Evolutionary conservation across 1,284 basidiomycete genomes (phyloP).

Genomic region (Inonotus obliquus): DNA sequence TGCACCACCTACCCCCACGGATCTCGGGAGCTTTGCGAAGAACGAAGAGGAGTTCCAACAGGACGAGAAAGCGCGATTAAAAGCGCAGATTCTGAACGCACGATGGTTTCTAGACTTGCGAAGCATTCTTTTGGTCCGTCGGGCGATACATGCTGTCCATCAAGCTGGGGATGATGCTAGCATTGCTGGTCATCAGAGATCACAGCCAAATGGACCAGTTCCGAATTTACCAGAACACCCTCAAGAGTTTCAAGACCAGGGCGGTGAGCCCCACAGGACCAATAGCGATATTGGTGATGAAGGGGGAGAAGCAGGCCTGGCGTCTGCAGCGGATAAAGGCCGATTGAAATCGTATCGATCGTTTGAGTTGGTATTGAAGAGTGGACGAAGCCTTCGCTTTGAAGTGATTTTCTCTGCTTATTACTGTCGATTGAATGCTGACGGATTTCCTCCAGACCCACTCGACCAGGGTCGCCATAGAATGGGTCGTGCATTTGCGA

Average conservation of each 20-base stretch:
- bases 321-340: slow-evolving; percentile 38
- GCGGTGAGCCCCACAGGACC: slow-evolving; percentile 33
- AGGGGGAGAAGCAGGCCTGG: slow-evolving; percentile 62
- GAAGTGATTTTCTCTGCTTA: slow-evolving; percentile 48
- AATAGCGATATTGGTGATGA: slow-evolving; percentile 53
- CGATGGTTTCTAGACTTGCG: slow-evolving; percentile 67
- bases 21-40: slow-evolving; percentile 25
- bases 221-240: slow-evolving; percentile 18
- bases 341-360: slow-evolving; percentile 58
- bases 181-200: neutral
- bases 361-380: slow-evolving; percentile 72
- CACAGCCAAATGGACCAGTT: slow-evolving; percentile 19
- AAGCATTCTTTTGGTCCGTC: slow-evolving; percentile 55
- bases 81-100: slow-evolving; percentile 61
- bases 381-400: slow-evolving; percentile 66
- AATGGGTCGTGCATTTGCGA: slow-evolving; percentile 75
- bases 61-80: slow-evolving; percentile 57
- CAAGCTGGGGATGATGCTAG: slow-evolving; percentile 18
- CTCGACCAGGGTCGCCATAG: slow-evolving; percentile 58
- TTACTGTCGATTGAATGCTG: neutral
- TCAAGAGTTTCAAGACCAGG: slow-evolving; percentile 37
- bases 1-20: slow-evolving; percentile 65
- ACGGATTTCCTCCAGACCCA: slow-evolving; percentile 40
- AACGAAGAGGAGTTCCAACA: slow-evolving; percentile 36
- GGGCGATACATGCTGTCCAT: slow-evolving; percentile 50